Base-by-base conservation (phyloP, 164 flowering plant species). In the Berberis thunbergii region DNA sequence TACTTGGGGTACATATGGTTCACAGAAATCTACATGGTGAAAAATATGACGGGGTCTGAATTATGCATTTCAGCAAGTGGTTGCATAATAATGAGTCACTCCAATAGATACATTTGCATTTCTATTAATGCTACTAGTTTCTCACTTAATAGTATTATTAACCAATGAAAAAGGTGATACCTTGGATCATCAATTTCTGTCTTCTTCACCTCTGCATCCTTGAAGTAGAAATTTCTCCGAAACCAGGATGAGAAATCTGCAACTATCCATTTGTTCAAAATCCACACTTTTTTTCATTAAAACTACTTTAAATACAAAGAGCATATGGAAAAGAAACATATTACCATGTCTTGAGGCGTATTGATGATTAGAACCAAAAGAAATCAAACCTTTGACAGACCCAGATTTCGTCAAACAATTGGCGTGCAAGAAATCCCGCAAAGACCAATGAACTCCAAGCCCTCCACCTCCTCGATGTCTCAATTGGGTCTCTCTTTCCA, bases 161-260 rank as follows among this genome's bases (percentile, higher is more conserved):
- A 56, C 59, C 26, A 56, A 41, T 26, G 1, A 38, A 26, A 41
- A 41, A 43, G 42, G 41, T 42, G 10, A 59, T 48, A 75, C 78
- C 78, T 75, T 3, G 67, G 71, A 48, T 72, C 78, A 53, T 72
- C 73, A 38, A 75, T 64, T 53, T 72, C 73, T 41, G 57, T 61
- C 64, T 61, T 67, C 48, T 69, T 72, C 38, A 67, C 71, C 12
- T 50, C 55, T 10, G 61, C 63, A 55, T 26, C 68, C 49, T 59
- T 66, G 3, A 73, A 58, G 39, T 62, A 68, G 46, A 71, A 75
- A 59, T 55, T 26, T 26, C 26, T 26, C 77, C 70, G 48, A 57
- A 63, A 2, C 1, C 0, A 9, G 1, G 1, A 59, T 41, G 43
- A 2, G 11, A 66, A 42, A 9, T 7, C 6, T 49, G 11, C 52